Base-by-base conservation (phyloP, 495 filamentous ascomycete species). In the Trichocladium antarcticum region DNA sequence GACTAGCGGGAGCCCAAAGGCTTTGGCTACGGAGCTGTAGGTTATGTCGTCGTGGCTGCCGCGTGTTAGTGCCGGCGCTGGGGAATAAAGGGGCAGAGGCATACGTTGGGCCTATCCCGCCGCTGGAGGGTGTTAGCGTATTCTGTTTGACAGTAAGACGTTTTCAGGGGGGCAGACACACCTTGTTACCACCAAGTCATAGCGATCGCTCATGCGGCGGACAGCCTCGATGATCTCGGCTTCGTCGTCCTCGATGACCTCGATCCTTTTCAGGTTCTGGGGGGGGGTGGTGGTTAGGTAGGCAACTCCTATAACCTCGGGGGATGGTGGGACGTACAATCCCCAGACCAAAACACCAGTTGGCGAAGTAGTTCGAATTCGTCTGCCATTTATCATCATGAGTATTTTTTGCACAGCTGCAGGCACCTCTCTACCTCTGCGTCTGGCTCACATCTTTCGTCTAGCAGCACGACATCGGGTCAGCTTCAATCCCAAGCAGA, bases 31-130 rank as follows among this genome's bases (percentile, higher is more conserved):
- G 19, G 89, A 89, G 58, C 81, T 68, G 73, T 98, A 98, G 32
- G 92, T 97, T 54, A 98, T 97, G 60, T 98, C 92, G 60, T 98
- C 92, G 68, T 97, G 92, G 46, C 84, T 92, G 57, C 50, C 11
- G 5, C 6, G 11, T 34, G 45, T 27, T 2, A 21, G 7, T 20
- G 11, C 0, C 17, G 3, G 19, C 4, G 34, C 5, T 1, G 10
- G 8, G 16, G 24, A 27, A 10, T 21, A 1, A 28, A 20, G 22
- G 17, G 42, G 20, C 19, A 20, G 19, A n/a, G 32, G 35, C 66
- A 59, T 60, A 89, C 85, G 89, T 96, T 45, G 92, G 90, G 3
- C 92, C 92, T 59, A 98, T 96, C 21, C 92, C 92, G 45, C 92
- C 92, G 55, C 83, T 85, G 37, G 12, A 20, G 19, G 11, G 32